Percentiles rank a stretch among this genome's conserved stretches.
Conservation (phyloP, 1,284 basidiomycete species). For the Ganoderma resinaceum region DNA sequence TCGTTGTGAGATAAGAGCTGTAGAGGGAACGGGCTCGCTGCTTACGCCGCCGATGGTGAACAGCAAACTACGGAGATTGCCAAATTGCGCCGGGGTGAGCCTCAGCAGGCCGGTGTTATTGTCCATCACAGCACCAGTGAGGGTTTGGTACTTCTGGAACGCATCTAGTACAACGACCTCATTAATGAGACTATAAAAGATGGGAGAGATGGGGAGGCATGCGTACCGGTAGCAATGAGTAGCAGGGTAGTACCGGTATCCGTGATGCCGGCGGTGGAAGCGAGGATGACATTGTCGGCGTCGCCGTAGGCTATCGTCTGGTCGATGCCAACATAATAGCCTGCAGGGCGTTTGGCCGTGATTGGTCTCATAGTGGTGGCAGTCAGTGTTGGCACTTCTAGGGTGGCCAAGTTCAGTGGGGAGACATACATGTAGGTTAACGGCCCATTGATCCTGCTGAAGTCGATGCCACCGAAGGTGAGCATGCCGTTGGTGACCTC, state of each 20-base stretch:
- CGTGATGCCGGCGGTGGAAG: conserved; percentile 61
- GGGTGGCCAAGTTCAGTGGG: background rate
- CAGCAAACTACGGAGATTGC: conserved; percentile 36
- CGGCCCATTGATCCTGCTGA: background rate
- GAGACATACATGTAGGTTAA: background rate
- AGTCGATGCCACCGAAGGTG: background rate
- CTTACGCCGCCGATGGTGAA: conserved; percentile 34
- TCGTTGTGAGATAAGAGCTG: too few relatives aligned
- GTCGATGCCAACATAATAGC: conserved; percentile 68
- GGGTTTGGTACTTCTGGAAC: conserved; percentile 30
- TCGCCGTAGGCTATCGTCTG: conserved; percentile 60
- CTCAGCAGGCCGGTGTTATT: conserved; percentile 36
- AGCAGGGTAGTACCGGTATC: conserved; percentile 59
- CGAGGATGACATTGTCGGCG: conserved; percentile 49
- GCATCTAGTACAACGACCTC: conserved; percentile 40
- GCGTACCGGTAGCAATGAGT: conserved; percentile 44
- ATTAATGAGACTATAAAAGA: conserved; percentile 13
- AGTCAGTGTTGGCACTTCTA: background rate
- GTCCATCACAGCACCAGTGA: conserved; percentile 37
- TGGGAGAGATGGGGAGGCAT: background rate
- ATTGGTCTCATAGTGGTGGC: conserved; percentile 44
- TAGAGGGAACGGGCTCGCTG: background rate
- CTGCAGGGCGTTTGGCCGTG: conserved; percentile 55
- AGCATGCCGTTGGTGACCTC: conserved; percentile 31
- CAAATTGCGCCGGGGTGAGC: conserved; percentile 34